Evolutionary conservation across 768 basidiomycete species (phyloP), one percentile per base, ranked within the genome.

Genomic region (Rhizopogon rudus): DNA sequence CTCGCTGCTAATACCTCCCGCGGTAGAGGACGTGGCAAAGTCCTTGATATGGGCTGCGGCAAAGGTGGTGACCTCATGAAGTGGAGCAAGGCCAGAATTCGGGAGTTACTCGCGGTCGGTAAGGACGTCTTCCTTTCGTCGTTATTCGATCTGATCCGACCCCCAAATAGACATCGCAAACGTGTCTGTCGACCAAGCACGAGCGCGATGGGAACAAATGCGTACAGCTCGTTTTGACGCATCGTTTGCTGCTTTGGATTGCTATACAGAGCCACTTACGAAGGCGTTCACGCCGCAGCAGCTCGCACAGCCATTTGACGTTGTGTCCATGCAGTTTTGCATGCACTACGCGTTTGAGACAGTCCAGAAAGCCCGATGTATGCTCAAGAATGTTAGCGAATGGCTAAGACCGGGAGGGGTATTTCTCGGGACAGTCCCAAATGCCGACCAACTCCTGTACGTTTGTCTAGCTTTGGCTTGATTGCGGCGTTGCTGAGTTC

Each of bases 281-380:
- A 81, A 81, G 48, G 85, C 77, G n/a, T 81, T 98, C 48, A 71
- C 86, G 3, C 81, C 81, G 1, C 76, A 78, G 16, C 73, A 78
- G 57, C 78, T 91, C 25, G 74, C 73, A 0, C 77, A 79, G 31
- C 86, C 86, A 5, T 97, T 97, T 65, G 97, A 98, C 65, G 91
- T 93, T 54, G 93, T 98, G 5, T 91, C 93, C 2, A 92, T 98
- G 93, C 97, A 99, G 67, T 99, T 99, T 69, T 98, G 97, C 71
- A 98, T 99, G 91, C 97, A 99, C 69, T 98, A 99, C 66, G 97
- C 97, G 7, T 98, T 99, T 68, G 94, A 98, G 70, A 88, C 81
- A n/a, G 81, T 84, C 31, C 75, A 81, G 56, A 97, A 97, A 67
- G 90, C 86, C 25, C 81, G 91, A 33, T 87, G 84, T 68, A 97